phyloP scores from a whole-genome alignment of 2,329 filamentous ascomycete species.

The Fusarium annulatum region DNA sequence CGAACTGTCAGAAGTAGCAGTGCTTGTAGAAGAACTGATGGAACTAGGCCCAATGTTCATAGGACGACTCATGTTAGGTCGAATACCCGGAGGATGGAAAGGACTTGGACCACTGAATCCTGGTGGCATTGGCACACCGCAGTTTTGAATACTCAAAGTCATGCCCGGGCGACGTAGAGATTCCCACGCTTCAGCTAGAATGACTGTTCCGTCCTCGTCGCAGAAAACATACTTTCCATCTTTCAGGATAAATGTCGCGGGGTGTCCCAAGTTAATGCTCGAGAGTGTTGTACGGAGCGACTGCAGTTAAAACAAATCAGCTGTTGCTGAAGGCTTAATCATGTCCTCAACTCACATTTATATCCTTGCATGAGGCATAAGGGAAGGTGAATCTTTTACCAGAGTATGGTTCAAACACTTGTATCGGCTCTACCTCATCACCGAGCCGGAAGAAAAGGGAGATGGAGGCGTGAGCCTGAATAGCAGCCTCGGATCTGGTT shows the following conservation, averaged over 20 bases:
- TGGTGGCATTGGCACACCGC: not conserved
- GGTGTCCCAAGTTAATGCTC: too few species aligned
- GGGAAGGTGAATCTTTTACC: not conserved
- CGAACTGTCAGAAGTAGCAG: too few species aligned
- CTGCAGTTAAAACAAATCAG: not conserved
- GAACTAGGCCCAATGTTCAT: too few species aligned
- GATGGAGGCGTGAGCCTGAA: not conserved
- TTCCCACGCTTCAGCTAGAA: rapidly evolving
- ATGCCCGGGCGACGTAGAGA: not conserved
- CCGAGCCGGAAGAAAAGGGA: not conserved
- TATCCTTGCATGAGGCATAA: not conserved
- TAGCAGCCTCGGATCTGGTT: rapidly evolving
- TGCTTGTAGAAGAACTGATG: too few species aligned
- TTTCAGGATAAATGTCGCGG: rapidly evolving
- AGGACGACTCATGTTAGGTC: too few species aligned
- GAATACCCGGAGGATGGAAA: too few species aligned
- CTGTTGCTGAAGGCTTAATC: too few species aligned
- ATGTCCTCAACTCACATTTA: not conserved
- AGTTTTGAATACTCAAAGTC: rapidly evolving
- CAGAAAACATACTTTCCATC: rapidly evolving
- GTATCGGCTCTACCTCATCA: rapidly evolving
- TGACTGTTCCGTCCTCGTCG: not conserved
- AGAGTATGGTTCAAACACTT: rapidly evolving
- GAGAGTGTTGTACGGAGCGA: too few species aligned
- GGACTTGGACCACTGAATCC: not conserved